Base-by-base conservation (phyloP, 163 green algal genomes). In the Prototheca cutis region DNA sequence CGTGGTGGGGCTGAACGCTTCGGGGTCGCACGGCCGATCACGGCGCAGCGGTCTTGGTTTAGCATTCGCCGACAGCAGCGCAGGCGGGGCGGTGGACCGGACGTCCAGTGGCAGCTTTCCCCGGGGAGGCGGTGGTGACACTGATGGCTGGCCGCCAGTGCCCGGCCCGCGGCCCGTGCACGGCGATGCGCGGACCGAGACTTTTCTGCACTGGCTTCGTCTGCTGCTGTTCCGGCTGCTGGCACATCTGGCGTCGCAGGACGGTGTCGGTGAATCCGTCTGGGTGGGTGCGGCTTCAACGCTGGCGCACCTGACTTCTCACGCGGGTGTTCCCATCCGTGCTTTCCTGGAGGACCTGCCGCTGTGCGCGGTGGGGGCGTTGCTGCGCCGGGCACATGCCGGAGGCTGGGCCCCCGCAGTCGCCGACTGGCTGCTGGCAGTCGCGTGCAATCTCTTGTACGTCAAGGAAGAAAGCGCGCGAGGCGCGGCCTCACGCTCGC, bases 141-240 rank as follows among this genome's bases (percentile, higher is more conserved):
- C 23, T 28, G 48, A 23, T 13, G 34, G 47, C 21, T 70, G 68
- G 61, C 65, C 65, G 60, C 65, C 58, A 59, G 52, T 67, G 66
- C 40, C 51, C 23, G 51, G 40, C 3, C 63, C 55, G 10, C 30
- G 24, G 31, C 42, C 24, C 47, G 25, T 33, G 28, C 25, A 45
- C 27, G 66, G 39, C 28, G 60, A 78, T 40, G 28, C 27, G 2
- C 40, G 49, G 24, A 42, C 55, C 13, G 54, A 74, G 49, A 61
- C 32, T 27, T 86, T 80, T 52, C 59, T 70, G 51, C 47, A 67
- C 19, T 91, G 84, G 84, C 71, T 88, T 58, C 68, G 82, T 29
- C 70, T 80, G 53, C 71, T 91, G 42, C 73, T 88, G 18, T 87
- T 79, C 63, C 75, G 80, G 31, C 71, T 88, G 48, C 58, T 83